Conservation (phyloP, 225 moss, liverwort and hornwort genomes). For the Thuidium tamariscinum region DNA sequence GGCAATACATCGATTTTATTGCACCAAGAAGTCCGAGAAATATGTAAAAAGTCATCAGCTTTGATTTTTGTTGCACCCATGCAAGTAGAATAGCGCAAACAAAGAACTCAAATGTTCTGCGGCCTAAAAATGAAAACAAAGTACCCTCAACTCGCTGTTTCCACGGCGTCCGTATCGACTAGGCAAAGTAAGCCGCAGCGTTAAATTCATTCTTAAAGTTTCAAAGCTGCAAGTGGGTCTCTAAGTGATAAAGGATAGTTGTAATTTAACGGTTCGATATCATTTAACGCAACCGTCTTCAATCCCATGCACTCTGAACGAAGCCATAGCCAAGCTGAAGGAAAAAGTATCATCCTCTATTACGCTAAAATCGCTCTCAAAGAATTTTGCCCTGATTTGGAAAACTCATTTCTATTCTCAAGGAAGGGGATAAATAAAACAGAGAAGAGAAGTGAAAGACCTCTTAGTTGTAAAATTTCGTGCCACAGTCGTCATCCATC, state of each 20-base stretch:
- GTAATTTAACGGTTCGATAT: background rate
- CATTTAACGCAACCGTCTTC: background rate
- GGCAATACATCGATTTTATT: background rate
- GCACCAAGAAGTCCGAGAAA: background rate
- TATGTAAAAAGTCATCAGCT: background rate
- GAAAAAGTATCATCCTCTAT: background rate
- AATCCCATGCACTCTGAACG: background rate
- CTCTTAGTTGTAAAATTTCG: background rate
- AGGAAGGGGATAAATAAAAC: background rate
- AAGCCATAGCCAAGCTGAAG: background rate
- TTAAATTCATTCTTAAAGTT: background rate
- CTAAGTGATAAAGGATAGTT: background rate
- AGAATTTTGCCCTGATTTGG: background rate
- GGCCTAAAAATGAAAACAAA: background rate
- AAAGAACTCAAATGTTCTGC: background rate
- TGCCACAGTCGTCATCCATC: background rate
- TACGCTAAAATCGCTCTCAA: background rate
- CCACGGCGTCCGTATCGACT: background rate
- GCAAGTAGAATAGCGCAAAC: background rate
- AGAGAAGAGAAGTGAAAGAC: background rate
- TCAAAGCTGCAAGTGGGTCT: background rate
- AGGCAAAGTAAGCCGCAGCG: background rate
- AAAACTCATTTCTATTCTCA: background rate
- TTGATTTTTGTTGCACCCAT: background rate
- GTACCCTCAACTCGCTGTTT: background rate